Evolutionary conservation across 78 protist species (phyloP).

Genomic region (Guillardia theta): DNA sequence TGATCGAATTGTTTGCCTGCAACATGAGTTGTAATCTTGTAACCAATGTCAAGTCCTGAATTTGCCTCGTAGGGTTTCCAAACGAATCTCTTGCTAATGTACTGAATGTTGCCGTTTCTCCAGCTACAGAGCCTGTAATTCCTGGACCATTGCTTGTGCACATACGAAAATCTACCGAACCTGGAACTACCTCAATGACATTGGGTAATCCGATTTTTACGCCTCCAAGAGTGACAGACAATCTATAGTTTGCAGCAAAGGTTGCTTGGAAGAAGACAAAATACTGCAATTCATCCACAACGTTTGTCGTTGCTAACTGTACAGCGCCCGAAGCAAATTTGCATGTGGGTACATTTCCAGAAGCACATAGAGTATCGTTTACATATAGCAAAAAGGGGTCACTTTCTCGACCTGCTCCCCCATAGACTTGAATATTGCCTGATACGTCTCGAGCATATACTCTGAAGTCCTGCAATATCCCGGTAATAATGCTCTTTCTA

Average conservation of each 20-base stretch:
- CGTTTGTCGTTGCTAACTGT: neutral
- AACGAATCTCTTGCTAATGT: neutral
- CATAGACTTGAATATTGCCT: neutral
- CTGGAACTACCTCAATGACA: neutral
- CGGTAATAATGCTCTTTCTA: neutral
- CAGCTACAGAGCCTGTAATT: neutral
- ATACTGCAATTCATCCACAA: neutral
- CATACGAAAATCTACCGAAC: neutral
- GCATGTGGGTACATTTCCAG: neutral
- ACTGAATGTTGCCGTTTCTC: neutral
- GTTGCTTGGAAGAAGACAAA: neutral
- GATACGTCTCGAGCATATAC: neutral
- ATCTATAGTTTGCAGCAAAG: neutral
- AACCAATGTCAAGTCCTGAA: neutral
- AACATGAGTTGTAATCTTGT: neutral
- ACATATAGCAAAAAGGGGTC: neutral
- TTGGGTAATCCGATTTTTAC: neutral
- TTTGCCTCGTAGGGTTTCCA: neutral
- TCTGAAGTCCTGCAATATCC: neutral
- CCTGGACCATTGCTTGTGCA: neutral
- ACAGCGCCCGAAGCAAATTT: neutral
- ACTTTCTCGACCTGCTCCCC: neutral
- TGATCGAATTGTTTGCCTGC: neutral
- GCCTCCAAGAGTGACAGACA: neutral
- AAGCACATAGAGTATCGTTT: neutral